Conservation (phyloP, 2,329 filamentous ascomycete species). For the Xylariaceae sp. region DNA sequence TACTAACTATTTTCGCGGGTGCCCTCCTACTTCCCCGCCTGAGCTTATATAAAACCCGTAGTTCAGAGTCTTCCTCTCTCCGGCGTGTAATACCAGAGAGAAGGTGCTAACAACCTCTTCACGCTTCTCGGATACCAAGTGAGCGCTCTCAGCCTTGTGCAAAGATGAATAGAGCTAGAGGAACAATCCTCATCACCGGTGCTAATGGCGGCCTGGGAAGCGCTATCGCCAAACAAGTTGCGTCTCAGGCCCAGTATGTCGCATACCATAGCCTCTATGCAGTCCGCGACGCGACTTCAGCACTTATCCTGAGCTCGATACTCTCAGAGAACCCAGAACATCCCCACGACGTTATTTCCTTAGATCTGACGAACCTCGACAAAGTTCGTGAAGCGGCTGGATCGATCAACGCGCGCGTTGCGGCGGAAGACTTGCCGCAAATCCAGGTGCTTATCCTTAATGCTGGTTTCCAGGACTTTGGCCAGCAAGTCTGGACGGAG, state of each 20-base stretch:
- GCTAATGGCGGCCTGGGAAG: constrained; percentile 29
- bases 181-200: constrained; percentile 22
- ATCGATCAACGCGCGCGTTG: constrained; percentile 24
- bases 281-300: constrained; percentile 8
- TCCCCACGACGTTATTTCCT: constrained; percentile 16
- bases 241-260: neutral
- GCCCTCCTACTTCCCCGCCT: too few relatives aligned
- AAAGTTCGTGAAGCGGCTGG: constrained; percentile 18
- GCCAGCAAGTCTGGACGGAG: constrained; percentile 26
- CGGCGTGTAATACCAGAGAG: too few relatives aligned
- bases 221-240: constrained; percentile 16
- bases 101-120: too few relatives aligned
- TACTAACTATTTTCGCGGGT: too few relatives aligned
- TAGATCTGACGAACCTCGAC: constrained; percentile 21
- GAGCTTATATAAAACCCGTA: too few relatives aligned
- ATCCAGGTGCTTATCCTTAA: constrained; percentile 48
- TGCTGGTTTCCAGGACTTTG: constrained; percentile 38
- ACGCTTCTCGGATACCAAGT: too few relatives aligned
- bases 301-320: neutral
- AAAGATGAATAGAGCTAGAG: too few relatives aligned
- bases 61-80: too few relatives aligned
- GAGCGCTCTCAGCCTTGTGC: too few relatives aligned
- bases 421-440: constrained; percentile 40
- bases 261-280: constrained; percentile 23
- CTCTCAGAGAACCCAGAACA: constrained; percentile 1